Percentiles rank a stretch among this genome's conserved stretches.
phyloP scores from a whole-genome alignment of 106 monocot genomes.

The Phalaenopsis aphrodite region DNA sequence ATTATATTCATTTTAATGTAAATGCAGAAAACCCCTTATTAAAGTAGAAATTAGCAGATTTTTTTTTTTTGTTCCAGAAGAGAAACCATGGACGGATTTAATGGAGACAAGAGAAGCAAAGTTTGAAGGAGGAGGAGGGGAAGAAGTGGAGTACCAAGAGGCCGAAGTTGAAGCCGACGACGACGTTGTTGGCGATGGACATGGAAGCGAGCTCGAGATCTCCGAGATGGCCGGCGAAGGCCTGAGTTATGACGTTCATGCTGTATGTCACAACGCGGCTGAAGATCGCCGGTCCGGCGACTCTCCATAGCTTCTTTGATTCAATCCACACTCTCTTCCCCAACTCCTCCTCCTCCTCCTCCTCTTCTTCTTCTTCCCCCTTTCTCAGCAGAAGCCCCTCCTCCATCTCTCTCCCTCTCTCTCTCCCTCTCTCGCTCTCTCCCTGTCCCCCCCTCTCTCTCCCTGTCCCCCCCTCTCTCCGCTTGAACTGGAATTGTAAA shows the following conservation, averaged over 20 bases:
- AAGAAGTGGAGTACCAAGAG: constrained; percentile 12
- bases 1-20: too few species aligned
- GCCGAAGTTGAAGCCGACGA: constrained; percentile 20
- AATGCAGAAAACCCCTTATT: too few species aligned
- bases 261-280: constrained; percentile 20
- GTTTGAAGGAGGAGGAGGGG: too few species aligned
- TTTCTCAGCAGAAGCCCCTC: background rate
- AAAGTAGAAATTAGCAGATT: too few species aligned
- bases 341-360: too few species aligned
- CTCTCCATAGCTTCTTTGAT: constrained; percentile 17
- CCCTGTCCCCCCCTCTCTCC: too few species aligned
- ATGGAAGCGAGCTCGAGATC: constrained; percentile 23
- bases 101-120: too few species aligned
- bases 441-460: too few species aligned
- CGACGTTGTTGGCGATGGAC: constrained; percentile 19
- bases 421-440: background rate
- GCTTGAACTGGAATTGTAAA: too few species aligned
- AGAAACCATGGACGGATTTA: too few species aligned
- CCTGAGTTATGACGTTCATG: constrained; percentile 24
- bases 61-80: too few species aligned
- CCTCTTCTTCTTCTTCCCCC: background rate
- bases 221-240: constrained; percentile 23
- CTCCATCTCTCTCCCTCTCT: background rate
- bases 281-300: constrained; percentile 18
- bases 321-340: constrained; percentile 8